Evolutionary conservation across 164 flowering plant genomes (phyloP).

Genomic region (Pachysandra terminalis): DNA sequence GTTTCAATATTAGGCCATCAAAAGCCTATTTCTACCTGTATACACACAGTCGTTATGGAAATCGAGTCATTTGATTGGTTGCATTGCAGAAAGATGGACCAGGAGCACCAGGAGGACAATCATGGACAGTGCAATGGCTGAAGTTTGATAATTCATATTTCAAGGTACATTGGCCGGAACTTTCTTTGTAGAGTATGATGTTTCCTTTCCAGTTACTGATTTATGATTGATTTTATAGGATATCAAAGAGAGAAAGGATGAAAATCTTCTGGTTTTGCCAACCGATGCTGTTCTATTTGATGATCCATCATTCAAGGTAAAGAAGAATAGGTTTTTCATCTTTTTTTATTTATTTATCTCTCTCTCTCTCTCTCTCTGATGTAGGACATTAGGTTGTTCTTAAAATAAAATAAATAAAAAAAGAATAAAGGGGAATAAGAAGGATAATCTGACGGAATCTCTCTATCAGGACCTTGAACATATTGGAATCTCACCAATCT

Average conservation of each 20-base stretch:
- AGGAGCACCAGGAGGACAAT: conserved; percentile 97
- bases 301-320: conserved; percentile 91
- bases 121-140: conserved; percentile 96
- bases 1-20: no score
- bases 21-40: no score
- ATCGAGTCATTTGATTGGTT: conserved; percentile 2
- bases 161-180: conserved; percentile 43
- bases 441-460: no score
- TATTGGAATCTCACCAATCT: no score
- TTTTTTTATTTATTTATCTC: background rate
- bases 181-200: background rate
- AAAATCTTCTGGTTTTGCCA: conserved; percentile 87
- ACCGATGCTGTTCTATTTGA: conserved; percentile 96
- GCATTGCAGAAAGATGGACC: conserved; percentile 91
- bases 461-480: no score
- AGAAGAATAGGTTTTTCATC: conserved; percentile 4
- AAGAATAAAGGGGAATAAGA: no score
- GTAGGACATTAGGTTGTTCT: no score
- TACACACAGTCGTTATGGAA: no score
- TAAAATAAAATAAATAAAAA: no score
- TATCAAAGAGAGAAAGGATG: conserved; percentile 80
- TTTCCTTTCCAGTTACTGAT: conserved; percentile 8
- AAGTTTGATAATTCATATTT: conserved; percentile 98
- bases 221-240: conserved; percentile 47
- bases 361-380: no score